Evolutionary conservation across 257 asterid genomes (phyloP).

Genomic region (Lycium ferocissimum): DNA sequence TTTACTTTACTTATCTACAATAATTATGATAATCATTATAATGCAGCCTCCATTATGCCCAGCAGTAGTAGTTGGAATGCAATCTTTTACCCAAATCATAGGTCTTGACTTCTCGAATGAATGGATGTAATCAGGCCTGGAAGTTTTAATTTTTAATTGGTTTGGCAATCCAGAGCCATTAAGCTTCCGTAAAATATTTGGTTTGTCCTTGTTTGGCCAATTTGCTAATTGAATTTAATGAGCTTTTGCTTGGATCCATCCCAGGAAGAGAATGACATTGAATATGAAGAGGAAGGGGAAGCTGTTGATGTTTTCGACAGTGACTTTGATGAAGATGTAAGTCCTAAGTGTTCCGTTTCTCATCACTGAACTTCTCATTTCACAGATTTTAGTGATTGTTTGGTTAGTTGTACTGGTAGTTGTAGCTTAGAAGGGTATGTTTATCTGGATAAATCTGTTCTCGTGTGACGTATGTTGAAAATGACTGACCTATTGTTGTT

Average conservation of each 20-base stretch:
- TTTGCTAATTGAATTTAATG: conserved; percentile 23
- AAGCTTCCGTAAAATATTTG: neutral
- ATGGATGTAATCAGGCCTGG: neutral
- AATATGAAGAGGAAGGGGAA: conserved; percentile 83
- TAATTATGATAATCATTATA: neutral
- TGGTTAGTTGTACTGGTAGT: neutral
- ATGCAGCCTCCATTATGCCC: neutral
- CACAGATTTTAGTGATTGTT: neutral
- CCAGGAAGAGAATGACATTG: conserved; percentile 84
- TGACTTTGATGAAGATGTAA: conserved; percentile 96
- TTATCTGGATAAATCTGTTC: conserved; percentile 4
- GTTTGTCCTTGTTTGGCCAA: neutral
- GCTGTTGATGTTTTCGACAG: conserved; percentile 91
- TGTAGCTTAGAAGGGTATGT: conserved; percentile 14
- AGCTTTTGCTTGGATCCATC: conserved; percentile 34
- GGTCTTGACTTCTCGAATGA: neutral
- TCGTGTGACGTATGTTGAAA: neutral
- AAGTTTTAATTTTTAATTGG: neutral
- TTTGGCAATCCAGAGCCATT: neutral
- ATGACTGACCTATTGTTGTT: conserved; percentile 35
- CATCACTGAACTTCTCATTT: conserved; percentile 29
- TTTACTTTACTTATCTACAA: neutral
- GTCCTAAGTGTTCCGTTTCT: conserved; percentile 41
- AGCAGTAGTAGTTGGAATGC: neutral
- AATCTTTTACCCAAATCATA: neutral